These are phyloP conservation scores for Smithsoniella earleae DNA, from an alignment of 163 green algal species.

Conservation along the genomic window DNA sequence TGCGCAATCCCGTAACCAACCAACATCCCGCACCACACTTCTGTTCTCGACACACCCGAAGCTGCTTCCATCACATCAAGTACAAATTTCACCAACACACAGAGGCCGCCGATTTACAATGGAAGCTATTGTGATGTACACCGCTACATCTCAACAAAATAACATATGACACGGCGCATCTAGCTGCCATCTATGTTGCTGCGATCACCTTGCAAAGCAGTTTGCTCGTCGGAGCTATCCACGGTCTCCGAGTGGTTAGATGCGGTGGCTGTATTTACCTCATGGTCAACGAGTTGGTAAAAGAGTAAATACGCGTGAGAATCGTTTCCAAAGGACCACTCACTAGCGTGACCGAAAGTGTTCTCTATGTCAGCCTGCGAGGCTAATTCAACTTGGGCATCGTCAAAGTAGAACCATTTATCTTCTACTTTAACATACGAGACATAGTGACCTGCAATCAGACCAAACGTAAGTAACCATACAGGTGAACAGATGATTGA, in stretches of 20 bases:
- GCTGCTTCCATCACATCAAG: no score
- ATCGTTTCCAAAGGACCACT: conserved; percentile 8
- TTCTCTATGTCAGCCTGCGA: not conserved
- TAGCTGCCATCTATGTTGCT: no score
- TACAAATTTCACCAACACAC: no score
- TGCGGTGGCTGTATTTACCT: not conserved
- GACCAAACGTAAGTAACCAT: not conserved
- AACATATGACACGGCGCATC: no score
- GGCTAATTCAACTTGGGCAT: conserved; percentile 47
- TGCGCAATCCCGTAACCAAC: no score
- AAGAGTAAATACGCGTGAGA: conserved; percentile 25
- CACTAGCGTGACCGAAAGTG: not conserved
- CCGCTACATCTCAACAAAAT: no score
- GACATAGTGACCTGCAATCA: conserved; percentile 86
- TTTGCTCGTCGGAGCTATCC: not conserved
- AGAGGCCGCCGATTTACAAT: no score
- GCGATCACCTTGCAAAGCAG: no score
- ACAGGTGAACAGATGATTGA: not conserved
- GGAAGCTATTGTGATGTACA: no score
- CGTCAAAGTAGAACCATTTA: conserved; percentile 84
- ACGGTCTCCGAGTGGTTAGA: not conserved
- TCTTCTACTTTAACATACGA: conserved; percentile 71
- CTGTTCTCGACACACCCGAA: no score
- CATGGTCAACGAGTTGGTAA: conserved; percentile 44
- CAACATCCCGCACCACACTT: no score